Conservation (phyloP, 306 rosid species). For the Prunus mume region DNA sequence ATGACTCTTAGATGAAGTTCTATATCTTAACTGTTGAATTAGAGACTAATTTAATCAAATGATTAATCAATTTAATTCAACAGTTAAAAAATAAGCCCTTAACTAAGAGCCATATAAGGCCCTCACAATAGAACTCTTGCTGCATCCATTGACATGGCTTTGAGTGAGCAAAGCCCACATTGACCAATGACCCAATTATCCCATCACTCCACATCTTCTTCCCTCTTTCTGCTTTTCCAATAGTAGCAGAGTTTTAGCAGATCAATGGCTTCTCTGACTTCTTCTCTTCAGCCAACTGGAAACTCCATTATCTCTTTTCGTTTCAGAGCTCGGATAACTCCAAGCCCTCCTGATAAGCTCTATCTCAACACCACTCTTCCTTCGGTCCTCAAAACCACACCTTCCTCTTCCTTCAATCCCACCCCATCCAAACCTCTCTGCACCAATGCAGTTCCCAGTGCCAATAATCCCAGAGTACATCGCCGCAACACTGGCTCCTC, state of each 20-base stretch:
- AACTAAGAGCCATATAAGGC: too few relatives aligned
- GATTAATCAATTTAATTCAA: too few relatives aligned
- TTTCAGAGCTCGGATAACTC: constrained; percentile 21
- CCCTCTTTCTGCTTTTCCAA: neutral
- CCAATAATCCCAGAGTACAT: constrained; percentile 22
- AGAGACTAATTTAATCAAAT: too few relatives aligned
- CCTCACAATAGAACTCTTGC: too few relatives aligned
- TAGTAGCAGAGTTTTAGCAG: neutral
- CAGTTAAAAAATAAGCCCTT: too few relatives aligned
- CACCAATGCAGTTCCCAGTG: constrained; percentile 29
- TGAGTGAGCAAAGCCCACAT: neutral
- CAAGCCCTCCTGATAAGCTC: constrained; percentile 10
- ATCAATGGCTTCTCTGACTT: constrained; percentile 47
- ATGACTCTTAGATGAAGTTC: accelerated
- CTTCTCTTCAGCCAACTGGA: constrained; percentile 27
- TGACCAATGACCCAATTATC: neutral
- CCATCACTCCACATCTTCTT: neutral
- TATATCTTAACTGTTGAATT: too few relatives aligned
- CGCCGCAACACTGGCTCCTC: constrained; percentile 36
- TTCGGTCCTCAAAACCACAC: constrained; percentile 13
- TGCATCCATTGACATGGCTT: neutral
- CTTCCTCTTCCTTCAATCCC: constrained; percentile 28
- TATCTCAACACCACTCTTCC: constrained; percentile 5
- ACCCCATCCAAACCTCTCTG: constrained; percentile 20
- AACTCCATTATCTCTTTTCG: constrained; percentile 29